phyloP scores from a whole-genome alignment of 2,329 filamentous ascomycete genomes.

The Colletotrichum agaves region DNA sequence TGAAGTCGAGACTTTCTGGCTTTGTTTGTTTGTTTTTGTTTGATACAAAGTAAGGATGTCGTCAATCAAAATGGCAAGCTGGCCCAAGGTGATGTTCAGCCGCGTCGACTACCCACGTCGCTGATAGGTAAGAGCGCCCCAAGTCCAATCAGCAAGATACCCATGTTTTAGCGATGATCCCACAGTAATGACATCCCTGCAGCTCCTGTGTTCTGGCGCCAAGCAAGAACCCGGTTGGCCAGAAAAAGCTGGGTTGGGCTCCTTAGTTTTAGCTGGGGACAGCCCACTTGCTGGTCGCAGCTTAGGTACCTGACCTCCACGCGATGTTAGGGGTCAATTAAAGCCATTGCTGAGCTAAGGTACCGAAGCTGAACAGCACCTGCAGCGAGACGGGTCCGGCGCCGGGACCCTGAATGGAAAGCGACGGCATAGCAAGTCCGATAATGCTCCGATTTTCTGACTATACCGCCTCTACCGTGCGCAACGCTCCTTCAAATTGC shows the following conservation, averaged over 20 bases:
- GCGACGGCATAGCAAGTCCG: constrained; percentile 41
- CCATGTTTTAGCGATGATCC: constrained; percentile 33
- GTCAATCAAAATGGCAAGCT: constrained; percentile 7
- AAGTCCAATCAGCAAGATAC: constrained; percentile 29
- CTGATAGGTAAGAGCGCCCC: constrained; percentile 31
- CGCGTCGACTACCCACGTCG: constrained; percentile 34
- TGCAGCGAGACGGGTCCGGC: constrained; percentile 28
- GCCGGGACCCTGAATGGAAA: constrained; percentile 39
- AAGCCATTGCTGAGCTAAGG: constrained; percentile 31
- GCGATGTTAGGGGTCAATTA: constrained; percentile 3
- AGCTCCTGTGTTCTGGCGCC: constrained; percentile 15
- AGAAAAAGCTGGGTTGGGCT: constrained; percentile 19
- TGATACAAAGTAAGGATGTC: neutral
- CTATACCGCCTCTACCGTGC: constrained; percentile 20
- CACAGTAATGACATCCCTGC: constrained; percentile 24
- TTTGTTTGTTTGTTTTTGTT: neutral
- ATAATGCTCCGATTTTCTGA: constrained; percentile 43
- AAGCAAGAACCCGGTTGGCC: neutral
- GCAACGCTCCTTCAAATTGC: constrained; percentile 22
- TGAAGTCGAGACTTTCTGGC: neutral
- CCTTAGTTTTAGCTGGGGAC: constrained; percentile 8
- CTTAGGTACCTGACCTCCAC: neutral
- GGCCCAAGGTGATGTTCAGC: constrained; percentile 31
- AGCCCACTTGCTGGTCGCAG: neutral
- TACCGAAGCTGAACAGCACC: neutral